A percentile compares a stretch with the other conserved stretches of the same genome.
phyloP scores from a whole-genome alignment of 2,329 filamentous ascomycete species.

The Aspergillus niger region DNA sequence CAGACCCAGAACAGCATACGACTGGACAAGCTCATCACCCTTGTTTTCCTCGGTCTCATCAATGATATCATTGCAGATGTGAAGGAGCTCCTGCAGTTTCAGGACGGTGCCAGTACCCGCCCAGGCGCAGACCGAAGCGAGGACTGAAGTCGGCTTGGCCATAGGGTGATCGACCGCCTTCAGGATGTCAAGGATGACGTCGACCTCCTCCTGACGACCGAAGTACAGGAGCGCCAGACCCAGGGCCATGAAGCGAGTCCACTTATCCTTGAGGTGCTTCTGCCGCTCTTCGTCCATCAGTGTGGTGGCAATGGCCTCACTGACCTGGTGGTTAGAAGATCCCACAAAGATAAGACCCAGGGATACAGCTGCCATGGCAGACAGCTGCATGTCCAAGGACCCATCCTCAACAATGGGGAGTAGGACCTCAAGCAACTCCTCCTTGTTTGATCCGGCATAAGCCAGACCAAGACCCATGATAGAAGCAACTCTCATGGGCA shows the following conservation, averaged over 20 bases:
- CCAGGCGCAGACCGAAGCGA: constrained; percentile 97
- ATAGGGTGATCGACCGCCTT: constrained; percentile 97
- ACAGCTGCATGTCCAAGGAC: constrained; percentile 87
- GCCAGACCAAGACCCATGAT: constrained; percentile 96
- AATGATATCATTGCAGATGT: constrained; percentile 97
- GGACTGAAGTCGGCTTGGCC: constrained; percentile 90
- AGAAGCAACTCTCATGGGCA: constrained; percentile 74
- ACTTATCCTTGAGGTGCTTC: constrained; percentile 93
- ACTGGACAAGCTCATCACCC: constrained; percentile 90
- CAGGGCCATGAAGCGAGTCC: constrained; percentile 94
- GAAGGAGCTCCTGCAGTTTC: constrained; percentile 94
- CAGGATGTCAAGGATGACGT: constrained; percentile 92
- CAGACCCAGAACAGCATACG: constrained; percentile 92
- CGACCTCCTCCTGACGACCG: constrained; percentile 96
- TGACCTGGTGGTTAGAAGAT: constrained; percentile 86
- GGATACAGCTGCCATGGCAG: constrained; percentile 90
- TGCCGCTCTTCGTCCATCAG: constrained; percentile 91
- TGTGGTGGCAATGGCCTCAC: constrained; percentile 87
- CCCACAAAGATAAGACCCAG: constrained; percentile 91
- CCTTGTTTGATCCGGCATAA: constrained; percentile 92
- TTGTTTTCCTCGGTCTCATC: constrained; percentile 94
- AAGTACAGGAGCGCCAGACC: constrained; percentile 94
- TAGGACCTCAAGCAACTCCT: constrained; percentile 80
- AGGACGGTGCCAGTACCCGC: constrained; percentile 94
- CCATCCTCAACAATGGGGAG: constrained; percentile 86